A percentile compares a stretch with the other conserved stretches of the same genome.
Evolutionary conservation across 2,329 filamentous ascomycete species (phyloP).

Genomic region (Tolypocladium guangdongense): DNA sequence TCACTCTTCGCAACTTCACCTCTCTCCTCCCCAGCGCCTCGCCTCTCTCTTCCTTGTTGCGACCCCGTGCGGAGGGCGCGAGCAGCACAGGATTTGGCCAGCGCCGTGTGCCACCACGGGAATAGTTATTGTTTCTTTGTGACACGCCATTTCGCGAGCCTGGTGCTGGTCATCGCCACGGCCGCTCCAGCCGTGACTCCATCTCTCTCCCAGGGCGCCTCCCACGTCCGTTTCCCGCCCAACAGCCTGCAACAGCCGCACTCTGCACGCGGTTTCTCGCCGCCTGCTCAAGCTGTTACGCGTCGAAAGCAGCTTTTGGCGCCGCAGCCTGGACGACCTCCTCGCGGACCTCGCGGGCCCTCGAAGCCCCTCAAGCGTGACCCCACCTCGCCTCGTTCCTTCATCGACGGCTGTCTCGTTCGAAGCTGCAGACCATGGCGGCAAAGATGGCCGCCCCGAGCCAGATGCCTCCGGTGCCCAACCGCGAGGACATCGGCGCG

Average conservation of each 20-base stretch:
- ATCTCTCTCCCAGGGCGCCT: not conserved
- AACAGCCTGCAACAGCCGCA: not conserved
- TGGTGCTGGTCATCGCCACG: not conserved
- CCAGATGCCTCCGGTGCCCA: constrained; percentile 47
- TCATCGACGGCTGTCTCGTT: not conserved
- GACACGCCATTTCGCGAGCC: not conserved
- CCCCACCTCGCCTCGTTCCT: constrained; percentile 2
- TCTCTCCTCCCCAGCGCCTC: not conserved
- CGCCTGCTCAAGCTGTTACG: not conserved
- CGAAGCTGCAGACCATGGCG: constrained; percentile 14
- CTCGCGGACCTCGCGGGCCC: not conserved
- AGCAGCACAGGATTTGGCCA: not conserved
- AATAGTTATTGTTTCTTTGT: not conserved
- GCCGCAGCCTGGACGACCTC: not conserved
- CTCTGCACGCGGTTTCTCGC: not conserved
- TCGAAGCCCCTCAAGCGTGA: not conserved
- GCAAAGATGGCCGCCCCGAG: constrained; percentile 22
- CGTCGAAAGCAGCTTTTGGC: not conserved
- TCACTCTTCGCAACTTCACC: not conserved
- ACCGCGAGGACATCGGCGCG: constrained; percentile 48
- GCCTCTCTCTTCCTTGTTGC: not conserved
- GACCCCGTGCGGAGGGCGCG: not conserved
- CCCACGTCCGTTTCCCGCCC: not conserved
- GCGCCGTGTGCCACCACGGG: not conserved
- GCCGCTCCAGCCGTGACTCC: not conserved